Evolutionary conservation across 140 eudicot genomes (phyloP), one percentile per base, ranked within the genome.

Genomic region (Oenanthe javanica): DNA sequence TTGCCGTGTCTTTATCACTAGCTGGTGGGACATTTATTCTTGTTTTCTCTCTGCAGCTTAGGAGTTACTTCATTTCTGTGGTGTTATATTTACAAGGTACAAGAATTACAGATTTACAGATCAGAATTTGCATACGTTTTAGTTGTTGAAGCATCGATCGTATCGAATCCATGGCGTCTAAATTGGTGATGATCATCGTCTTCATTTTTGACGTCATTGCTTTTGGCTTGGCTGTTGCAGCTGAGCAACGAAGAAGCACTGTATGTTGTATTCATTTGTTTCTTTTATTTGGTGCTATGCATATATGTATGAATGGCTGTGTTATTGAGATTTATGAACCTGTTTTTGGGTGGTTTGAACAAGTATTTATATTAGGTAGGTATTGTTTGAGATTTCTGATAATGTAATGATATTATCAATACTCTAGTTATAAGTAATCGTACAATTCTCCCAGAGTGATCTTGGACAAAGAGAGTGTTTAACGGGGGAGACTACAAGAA

Each of bases 211-310:
- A 91, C 82, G 81, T 91, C 64, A 85, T 93, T 40, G 97, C 98
- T 75, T 93, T 93, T 51, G 97, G 93, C 48, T 81, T 93, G 76
- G 98, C 98, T n/a, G 90, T 93, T 82, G 97, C 98, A 85, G 98
- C 97, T 84, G 98, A 93, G 88, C 97, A 88, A 79, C 85, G 97
- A 23, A 82, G 96, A 78, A 93, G 98, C 95, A 87, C 90, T 36
- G 98, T 91, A 54, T 84, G 95, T 87, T 6, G 46, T 42, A 2
- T 9, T 15, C 27, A 23, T n/a, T 40, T 45, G 2, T n/a, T 1
- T 69, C 46, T 69, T 25, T 36, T 61, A 25, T 31, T 25, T 0
- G 45, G 18, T 31, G 74, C 18, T 31, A 1, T 14, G 19, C 18
- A 13, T 36, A 36, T 36, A 36, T 67, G 2, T 10, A 4, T 67